Percentiles rank a stretch among this genome's conserved stretches.
Conservation (phyloP, 1,139 yeast genomes). For the Suhomyces kunorum region DNA sequence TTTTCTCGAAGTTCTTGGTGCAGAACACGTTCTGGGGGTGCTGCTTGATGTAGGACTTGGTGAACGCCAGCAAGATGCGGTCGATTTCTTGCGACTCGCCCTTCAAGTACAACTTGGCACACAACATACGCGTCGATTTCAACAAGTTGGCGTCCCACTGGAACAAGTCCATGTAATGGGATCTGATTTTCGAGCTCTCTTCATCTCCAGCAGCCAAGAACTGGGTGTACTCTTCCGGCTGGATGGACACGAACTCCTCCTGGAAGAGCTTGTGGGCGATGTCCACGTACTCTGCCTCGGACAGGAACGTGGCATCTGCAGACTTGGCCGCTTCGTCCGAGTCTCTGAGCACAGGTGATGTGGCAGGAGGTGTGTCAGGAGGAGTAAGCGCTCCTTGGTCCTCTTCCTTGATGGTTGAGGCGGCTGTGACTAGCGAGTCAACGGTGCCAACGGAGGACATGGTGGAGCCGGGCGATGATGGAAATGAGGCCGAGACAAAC, state of each 20-base stretch:
- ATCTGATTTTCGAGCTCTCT: conserved; percentile 44
- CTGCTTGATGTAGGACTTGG: conserved; percentile 64
- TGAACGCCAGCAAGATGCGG: conserved; percentile 66
- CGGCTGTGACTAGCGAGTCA: conserved; percentile 17
- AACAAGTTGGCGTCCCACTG: conserved; percentile 54
- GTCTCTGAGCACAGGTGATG: conserved; percentile 3
- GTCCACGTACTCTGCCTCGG: conserved; percentile 26
- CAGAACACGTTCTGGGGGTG: conserved; percentile 52
- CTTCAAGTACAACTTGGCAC: conserved; percentile 65
- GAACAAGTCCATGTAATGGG: conserved; percentile 50
- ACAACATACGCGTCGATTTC: conserved; percentile 58
- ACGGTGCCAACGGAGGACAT: conserved; percentile 18
- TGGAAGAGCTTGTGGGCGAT: conserved; percentile 41
- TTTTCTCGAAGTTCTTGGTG: conserved; percentile 56
- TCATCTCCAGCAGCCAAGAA: conserved; percentile 45
- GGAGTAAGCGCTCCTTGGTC: conserved; percentile 5
- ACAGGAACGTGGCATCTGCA: conserved; percentile 1
- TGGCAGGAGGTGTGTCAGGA: conserved; percentile 8
- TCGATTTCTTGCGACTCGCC: conserved; percentile 89
- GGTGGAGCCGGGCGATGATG: background rate
- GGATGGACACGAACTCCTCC: conserved; percentile 46
- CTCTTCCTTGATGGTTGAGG: conserved; percentile 11
- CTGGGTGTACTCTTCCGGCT: conserved; percentile 51
- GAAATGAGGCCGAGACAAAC: background rate
- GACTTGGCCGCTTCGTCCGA: conserved; percentile 5